phyloP scores from a whole-genome alignment of 163 green algal genomes.

The Scenedesmus sp. region DNA sequence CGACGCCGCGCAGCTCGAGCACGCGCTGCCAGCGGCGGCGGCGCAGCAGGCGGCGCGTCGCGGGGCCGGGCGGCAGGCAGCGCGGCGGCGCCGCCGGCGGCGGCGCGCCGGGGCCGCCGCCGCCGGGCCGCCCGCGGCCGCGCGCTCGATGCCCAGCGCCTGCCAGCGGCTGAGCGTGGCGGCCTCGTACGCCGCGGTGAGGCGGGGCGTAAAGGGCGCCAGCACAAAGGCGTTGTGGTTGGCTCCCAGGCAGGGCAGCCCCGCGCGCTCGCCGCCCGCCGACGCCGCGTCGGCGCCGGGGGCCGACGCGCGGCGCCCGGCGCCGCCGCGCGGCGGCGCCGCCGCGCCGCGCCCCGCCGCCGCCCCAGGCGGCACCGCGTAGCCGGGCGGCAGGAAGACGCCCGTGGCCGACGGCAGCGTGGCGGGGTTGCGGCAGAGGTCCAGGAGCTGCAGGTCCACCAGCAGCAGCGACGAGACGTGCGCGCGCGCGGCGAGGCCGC shows the following conservation, averaged over 20 bases:
- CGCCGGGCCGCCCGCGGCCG: not conserved
- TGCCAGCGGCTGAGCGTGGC: conserved; percentile 13
- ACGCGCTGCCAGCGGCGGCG: conserved; percentile 34
- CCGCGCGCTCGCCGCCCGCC: not conserved
- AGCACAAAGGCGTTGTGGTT: conserved; percentile 42
- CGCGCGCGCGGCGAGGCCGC: not conserved
- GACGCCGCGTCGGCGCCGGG: not conserved
- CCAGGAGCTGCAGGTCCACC: conserved; percentile 43
- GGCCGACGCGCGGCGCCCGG: not conserved
- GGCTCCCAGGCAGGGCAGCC: not conserved
- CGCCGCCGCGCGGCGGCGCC: too few species aligned
- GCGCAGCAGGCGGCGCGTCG: conserved; percentile 4
- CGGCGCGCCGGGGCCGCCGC: not conserved
- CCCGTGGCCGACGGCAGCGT: conserved; percentile 32
- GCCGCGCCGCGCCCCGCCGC: too few species aligned
- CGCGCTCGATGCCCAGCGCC: conserved; percentile 12
- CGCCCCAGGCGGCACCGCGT: not conserved
- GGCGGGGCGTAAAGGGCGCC: conserved; percentile 16
- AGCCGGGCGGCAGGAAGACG: conserved; percentile 8
- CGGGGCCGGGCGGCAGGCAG: not conserved
- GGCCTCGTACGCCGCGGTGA: conserved; percentile 15
- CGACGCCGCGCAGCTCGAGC: conserved; percentile 20
- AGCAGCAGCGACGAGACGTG: conserved; percentile 27
- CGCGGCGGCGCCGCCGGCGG: too few species aligned
- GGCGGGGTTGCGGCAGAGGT: conserved; percentile 23